Base-by-base conservation (phyloP, 2,329 filamentous ascomycete species). In the Aspergillus tanneri region DNA sequence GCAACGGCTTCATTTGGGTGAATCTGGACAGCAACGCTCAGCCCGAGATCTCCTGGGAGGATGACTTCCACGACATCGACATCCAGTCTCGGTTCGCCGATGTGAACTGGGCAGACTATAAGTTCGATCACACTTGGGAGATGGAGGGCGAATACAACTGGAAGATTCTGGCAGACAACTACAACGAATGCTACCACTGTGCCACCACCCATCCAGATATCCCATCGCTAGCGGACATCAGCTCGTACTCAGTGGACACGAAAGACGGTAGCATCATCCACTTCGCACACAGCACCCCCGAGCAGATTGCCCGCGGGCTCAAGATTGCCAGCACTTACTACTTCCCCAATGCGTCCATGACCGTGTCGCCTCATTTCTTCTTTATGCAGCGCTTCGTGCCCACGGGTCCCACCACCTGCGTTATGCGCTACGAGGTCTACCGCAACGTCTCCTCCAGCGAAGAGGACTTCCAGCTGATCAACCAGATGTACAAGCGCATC, bases 351-450 rank as follows among this genome's bases (percentile, higher is more conserved):
- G 52, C 61, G 12, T 63, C 58, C 6, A 59, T 69, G 56, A 65
- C 61, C 10, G 61, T 67, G 19, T 60, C 61, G 60, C 73, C 78
- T 30, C 69, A 65, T 22, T 83, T 84, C 66, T 81, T 86, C 71
- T 82, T 83, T 69, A 80, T 84, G 56, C 81, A 85, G 62, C 73
- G 81, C 48, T 82, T 84, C 60, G 73, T 85, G 10, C 82, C 83
- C 5, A 73, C 68, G 39, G 71, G 73, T 0, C 72, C 82, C 0
- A 73, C 68, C 35, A 75, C 70, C 32, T 77, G 75, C 5, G 68
- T 69, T 18, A 84, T 85, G 76, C 73, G 74, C 53, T 85, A 85
- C 65, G 81, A 86, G 60, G 79, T 85, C 32, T 86, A 76, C 72
- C 76, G 82, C 49, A 78, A 85, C 73, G 81, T 80, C 61, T 66